phyloP scores from a whole-genome alignment of 2,329 filamentous ascomycete genomes.

The Talaromyces sp. region DNA sequence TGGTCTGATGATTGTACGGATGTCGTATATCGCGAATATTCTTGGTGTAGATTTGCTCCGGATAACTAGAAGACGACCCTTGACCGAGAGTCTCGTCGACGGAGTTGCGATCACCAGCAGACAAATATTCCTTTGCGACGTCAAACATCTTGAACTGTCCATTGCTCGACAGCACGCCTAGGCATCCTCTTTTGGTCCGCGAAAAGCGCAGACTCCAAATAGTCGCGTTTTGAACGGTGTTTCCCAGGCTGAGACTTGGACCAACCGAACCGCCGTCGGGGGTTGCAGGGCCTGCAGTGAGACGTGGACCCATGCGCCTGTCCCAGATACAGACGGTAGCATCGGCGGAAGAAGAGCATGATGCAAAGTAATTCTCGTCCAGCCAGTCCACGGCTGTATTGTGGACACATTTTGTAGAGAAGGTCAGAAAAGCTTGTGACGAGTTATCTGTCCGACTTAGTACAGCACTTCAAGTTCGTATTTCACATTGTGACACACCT shows the following conservation, averaged over 20 bases:
- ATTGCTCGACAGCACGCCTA: slow-evolving; percentile 57
- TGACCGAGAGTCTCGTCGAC: slow-evolving; percentile 41
- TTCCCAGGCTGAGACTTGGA: slow-evolving; percentile 56
- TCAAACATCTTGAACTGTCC: slow-evolving; percentile 58
- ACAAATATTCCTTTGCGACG: slow-evolving; percentile 49
- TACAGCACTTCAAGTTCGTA: not conserved
- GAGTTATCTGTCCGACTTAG: slow-evolving; percentile 30
- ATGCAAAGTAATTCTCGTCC: slow-evolving; percentile 63
- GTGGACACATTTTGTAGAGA: slow-evolving; percentile 58
- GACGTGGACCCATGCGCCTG: slow-evolving; percentile 47
- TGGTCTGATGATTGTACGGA: slow-evolving; percentile 46
- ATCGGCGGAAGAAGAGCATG: slow-evolving; percentile 53
- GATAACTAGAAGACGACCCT: slow-evolving; percentile 38
- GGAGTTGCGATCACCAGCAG: slow-evolving; percentile 37
- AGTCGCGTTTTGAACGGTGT: slow-evolving; percentile 51
- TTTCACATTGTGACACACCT: slow-evolving; percentile 39
- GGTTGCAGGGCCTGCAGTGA: slow-evolving; percentile 35
- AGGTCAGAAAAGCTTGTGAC: slow-evolving; percentile 43
- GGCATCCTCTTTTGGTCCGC: slow-evolving; percentile 54
- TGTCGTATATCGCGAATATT: slow-evolving; percentile 43
- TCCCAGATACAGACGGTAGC: slow-evolving; percentile 62
- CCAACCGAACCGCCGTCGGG: slow-evolving; percentile 38
- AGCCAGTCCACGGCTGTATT: slow-evolving; percentile 61
- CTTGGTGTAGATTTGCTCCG: slow-evolving; percentile 46
- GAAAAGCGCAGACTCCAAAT: slow-evolving; percentile 63